phyloP scores from a whole-genome alignment of 2,329 filamentous ascomycete genomes.

The Myriosclerotinia curreyana region DNA sequence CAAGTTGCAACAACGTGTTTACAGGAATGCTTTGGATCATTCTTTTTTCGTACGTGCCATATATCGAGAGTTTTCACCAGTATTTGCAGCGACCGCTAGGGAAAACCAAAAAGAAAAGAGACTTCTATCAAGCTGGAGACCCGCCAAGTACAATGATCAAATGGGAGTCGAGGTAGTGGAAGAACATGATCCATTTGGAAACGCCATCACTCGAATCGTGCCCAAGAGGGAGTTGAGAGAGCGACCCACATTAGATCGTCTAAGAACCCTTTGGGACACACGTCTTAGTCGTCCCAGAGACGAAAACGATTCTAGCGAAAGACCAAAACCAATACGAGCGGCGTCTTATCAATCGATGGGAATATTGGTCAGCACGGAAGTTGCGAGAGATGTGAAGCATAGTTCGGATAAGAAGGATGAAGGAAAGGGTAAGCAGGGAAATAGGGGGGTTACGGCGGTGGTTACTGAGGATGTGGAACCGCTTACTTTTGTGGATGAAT shows the following conservation, averaged over 20 bases:
- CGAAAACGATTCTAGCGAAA: not conserved
- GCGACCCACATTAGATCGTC: slow-evolving; percentile 7
- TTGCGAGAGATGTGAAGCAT: slow-evolving; percentile 14
- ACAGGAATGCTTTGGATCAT: slow-evolving; percentile 53
- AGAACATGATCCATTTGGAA: slow-evolving; percentile 18
- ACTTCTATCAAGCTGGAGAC: slow-evolving; percentile 11
- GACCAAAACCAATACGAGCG: not conserved
- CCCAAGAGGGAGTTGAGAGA: not conserved
- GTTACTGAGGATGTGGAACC: slow-evolving; percentile 19
- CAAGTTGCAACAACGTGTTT: slow-evolving; percentile 62
- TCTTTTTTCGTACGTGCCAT: slow-evolving; percentile 58
- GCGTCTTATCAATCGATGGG: slow-evolving; percentile 17
- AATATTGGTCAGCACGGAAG: slow-evolving; percentile 19
- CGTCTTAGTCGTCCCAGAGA: not conserved
- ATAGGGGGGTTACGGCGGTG: slow-evolving; percentile 9
- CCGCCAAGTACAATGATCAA: not conserved
- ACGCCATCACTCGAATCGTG: slow-evolving; percentile 6
- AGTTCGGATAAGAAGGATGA: slow-evolving; percentile 1
- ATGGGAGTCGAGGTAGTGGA: slow-evolving; percentile 12
- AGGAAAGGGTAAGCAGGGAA: not conserved
- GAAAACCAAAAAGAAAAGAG: slow-evolving; percentile 5
- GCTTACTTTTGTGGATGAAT: slow-evolving; percentile 21
- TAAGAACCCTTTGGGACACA: slow-evolving; percentile 14
- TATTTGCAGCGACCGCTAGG: slow-evolving; percentile 37
- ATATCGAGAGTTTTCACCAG: slow-evolving; percentile 57